Percentiles rank a stretch among this genome's conserved stretches.
Evolutionary conservation across 2,329 filamentous ascomycete genomes (phyloP).

Genomic region (Didymella pomorum): DNA sequence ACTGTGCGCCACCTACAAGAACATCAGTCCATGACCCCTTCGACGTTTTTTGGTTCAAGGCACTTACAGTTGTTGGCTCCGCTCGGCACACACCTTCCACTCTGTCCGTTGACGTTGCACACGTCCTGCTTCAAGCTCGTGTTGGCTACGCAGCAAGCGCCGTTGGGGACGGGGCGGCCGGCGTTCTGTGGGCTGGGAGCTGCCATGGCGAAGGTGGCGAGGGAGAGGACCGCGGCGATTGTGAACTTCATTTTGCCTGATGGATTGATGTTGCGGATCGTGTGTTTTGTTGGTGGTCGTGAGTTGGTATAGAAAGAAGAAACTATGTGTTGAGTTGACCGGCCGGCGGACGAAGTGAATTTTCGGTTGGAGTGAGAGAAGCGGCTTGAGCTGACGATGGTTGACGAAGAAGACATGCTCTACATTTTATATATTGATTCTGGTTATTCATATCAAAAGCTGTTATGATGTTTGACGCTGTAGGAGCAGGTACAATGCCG

Average conservation of each 20-base stretch:
- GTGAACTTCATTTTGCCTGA: conserved; percentile 35
- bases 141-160: conserved; percentile 37
- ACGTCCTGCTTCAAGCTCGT: conserved; percentile 44
- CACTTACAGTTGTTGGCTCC: conserved; percentile 36
- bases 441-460: not conserved
- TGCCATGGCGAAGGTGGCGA: conserved; percentile 33
- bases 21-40: not conserved
- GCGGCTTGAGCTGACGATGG: not conserved
- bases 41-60: not conserved
- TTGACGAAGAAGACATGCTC: too few species aligned
- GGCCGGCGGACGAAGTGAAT: not conserved
- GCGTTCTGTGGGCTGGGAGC: conserved; percentile 33
- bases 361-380: not conserved
- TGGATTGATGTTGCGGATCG: not conserved
- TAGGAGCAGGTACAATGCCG: not conserved
- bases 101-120: conserved; percentile 39
- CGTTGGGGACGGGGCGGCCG: conserved; percentile 35
- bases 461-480: not conserved
- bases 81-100: conserved; percentile 39
- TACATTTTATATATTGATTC: not conserved
- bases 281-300: not conserved
- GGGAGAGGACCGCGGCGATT: conserved; percentile 28
- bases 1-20: conserved; percentile 31
- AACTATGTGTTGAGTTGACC: not conserved
- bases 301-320: not conserved